Evolutionary conservation across 768 basidiomycete genomes (phyloP), one percentile per base, ranked within the genome.

Genomic region (Multifurca ochricompacta): DNA sequence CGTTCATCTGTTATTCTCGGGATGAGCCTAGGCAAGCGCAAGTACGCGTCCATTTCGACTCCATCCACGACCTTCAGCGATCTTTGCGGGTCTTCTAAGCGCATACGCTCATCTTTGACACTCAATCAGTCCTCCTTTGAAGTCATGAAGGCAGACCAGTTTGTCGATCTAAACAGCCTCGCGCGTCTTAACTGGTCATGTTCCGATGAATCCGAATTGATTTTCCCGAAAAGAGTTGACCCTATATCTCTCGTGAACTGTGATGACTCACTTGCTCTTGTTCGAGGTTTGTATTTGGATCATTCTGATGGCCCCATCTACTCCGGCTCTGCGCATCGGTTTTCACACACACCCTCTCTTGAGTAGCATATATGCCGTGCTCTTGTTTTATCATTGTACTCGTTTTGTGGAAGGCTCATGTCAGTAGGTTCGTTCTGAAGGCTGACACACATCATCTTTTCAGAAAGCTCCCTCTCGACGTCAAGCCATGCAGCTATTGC

Each of bases 81-180:
- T 56, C 65, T 79, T 18, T 60, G 60, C 8, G 75, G 74, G 3
- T 69, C 75, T 14, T 58, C 72, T 14, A 74, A 74, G 58, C 71
- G 74, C 54, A 71, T 70, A 28, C 71, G 69, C 53, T 81, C 80
- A n/a, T 44, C 65, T 44, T 65, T 67, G 14, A 72, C 70, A 21
- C 64, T 70, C 31, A 71, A 76, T 57, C 71, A 75, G 31, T 59
- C 48, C 31, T 61, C 63, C 28, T 65, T 67, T 57, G 62, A 63
- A 30, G 53, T 67, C 21, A 59, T 37, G 3, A 67, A 65, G 47
- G 68, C 63, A 3, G 65, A 66, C 18, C 56, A 48, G 32, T 31
- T 65, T n/a, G 35, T 35, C 6, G 59, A 60, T 49, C 61, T 61
- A 23, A 34, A 34, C 25, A 31, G 9, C 10, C 42, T 39, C 28